Conservation (phyloP, 345 rosid genomes). For the Draba incana region DNA sequence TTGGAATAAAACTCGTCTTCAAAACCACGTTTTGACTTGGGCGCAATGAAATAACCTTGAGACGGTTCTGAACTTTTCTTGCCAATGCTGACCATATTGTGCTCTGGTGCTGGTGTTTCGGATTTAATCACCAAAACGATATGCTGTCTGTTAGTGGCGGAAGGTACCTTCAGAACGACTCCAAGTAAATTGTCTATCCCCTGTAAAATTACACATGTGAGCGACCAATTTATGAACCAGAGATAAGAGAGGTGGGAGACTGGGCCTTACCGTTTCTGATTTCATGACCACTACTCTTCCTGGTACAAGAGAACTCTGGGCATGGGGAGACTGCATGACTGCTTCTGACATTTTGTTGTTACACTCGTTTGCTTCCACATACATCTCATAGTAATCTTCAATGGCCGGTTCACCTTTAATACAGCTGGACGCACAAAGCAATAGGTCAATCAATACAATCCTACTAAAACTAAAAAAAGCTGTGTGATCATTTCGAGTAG, state of each 20-base stretch:
- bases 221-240: conserved; percentile 26
- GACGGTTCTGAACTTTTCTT: conserved; percentile 55
- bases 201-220: conserved; percentile 46
- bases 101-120: conserved; percentile 53
- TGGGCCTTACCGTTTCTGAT: conserved; percentile 68
- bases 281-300: conserved; percentile 91
- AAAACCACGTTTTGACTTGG: conserved; percentile 72
- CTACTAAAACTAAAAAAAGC: conserved; percentile 16
- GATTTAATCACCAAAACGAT: conserved; percentile 80
- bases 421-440: conserved; percentile 58
- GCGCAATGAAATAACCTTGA: conserved; percentile 62
- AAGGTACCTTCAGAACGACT: conserved; percentile 65
- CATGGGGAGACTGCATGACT: conserved; percentile 62
- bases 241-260: conserved; percentile 26
- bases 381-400: conserved; percentile 85
- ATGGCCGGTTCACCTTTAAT: conserved; percentile 92
- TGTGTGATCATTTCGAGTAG: not conserved
- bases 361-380: conserved; percentile 57
- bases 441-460: not conserved
- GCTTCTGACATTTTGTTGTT: conserved; percentile 58
- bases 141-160: conserved; percentile 56
- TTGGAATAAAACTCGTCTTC: conserved; percentile 62
- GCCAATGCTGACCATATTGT: conserved; percentile 54
- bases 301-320: conserved; percentile 50
- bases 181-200: conserved; percentile 85